Evolutionary conservation across 768 basidiomycete species (phyloP).

Genomic region (Pholiota microspora): DNA sequence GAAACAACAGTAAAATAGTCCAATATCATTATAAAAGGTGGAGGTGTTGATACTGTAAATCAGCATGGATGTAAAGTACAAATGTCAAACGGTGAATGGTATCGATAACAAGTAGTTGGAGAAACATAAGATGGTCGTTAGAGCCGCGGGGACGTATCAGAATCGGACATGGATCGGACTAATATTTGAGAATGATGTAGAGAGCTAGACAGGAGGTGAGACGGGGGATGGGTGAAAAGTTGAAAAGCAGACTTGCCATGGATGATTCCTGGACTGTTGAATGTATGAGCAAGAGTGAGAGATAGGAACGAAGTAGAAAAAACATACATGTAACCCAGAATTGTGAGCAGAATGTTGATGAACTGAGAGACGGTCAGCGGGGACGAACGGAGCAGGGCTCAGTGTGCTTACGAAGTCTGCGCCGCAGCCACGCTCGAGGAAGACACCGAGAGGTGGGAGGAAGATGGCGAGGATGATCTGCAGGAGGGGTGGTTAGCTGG

Average conservation of each 20-base stretch:
- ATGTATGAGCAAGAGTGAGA: constrained; percentile 1
- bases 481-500: constrained; percentile 7
- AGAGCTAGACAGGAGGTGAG: constrained; percentile 46
- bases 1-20: neutral
- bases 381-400: constrained; percentile 4
- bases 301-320: neutral
- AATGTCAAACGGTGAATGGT: neutral
- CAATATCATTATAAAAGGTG: neutral
- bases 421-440: constrained; percentile 82
- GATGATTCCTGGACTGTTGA: constrained; percentile 68
- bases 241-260: constrained; percentile 43
- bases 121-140: neutral
- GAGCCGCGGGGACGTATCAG: neutral
- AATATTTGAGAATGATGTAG: constrained; percentile 82
- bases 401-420: constrained; percentile 62
- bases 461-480: constrained; percentile 63
- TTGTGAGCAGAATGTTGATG: constrained; percentile 81
- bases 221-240: neutral
- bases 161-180: constrained; percentile 17
- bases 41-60: neutral
- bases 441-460: constrained; percentile 83
- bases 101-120: neutral
- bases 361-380: constrained; percentile 22
- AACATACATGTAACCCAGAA: constrained; percentile 75
- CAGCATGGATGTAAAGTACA: neutral